Evolutionary conservation across 2,329 filamentous ascomycete species (phyloP).

Genomic region (Penicillium sp.): DNA sequence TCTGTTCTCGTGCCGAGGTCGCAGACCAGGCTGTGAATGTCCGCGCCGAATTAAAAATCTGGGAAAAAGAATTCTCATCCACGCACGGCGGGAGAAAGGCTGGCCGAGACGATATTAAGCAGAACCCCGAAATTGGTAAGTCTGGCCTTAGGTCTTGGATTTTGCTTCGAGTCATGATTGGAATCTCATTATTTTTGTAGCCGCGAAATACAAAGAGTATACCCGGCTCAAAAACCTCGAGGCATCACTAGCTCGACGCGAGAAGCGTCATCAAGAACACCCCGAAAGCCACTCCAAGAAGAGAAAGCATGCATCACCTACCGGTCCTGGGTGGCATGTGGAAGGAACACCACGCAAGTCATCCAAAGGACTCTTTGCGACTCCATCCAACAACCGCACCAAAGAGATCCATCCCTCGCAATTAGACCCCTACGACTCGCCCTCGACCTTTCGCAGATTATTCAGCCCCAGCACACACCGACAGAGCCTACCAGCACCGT

Average conservation of each 20-base stretch:
- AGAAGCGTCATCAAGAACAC: constrained; percentile 18
- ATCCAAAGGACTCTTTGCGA: constrained; percentile 28
- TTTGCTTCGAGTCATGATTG: not conserved
- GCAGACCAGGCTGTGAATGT: constrained; percentile 30
- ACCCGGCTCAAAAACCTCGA: constrained; percentile 39
- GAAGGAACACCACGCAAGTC: constrained; percentile 37
- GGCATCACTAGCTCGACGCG: constrained; percentile 19
- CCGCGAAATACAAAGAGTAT: constrained; percentile 49
- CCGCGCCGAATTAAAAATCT: constrained; percentile 45
- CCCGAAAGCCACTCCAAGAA: constrained; percentile 25
- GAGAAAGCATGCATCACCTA: constrained; percentile 32
- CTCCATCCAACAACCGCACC: constrained; percentile 28
- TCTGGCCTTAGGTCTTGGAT: not conserved
- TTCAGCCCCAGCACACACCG: constrained; percentile 36
- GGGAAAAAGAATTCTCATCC: constrained; percentile 45
- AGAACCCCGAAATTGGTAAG: constrained; percentile 42
- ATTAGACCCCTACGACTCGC: constrained; percentile 45
- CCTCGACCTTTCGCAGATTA: constrained; percentile 35
- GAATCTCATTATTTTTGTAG: constrained; percentile 20
- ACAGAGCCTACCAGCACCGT: constrained; percentile 26
- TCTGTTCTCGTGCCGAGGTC: constrained; percentile 24
- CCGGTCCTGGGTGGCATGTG: constrained; percentile 16
- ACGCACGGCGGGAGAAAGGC: constrained; percentile 44
- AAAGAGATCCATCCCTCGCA: constrained; percentile 35
- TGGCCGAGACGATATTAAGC: constrained; percentile 46